Conservation (phyloP, 352 stramenopile species). For the Globisporangium sylvaticum region DNA sequence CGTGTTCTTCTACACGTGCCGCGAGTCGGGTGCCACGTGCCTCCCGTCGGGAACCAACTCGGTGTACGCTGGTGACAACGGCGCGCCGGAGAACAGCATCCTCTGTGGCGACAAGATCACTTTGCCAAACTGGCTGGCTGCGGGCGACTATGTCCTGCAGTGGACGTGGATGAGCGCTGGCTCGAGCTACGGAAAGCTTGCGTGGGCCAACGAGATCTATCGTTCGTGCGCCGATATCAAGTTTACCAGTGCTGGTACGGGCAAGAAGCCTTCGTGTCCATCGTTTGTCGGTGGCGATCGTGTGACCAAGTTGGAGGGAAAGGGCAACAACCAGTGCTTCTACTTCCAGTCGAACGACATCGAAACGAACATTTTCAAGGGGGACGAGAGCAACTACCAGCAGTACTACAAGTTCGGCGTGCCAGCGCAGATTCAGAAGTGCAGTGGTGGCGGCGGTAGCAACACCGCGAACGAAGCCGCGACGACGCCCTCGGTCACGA, state of each 20-base stretch:
- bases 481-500: too few species aligned
- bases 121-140: slow-evolving; percentile 36
- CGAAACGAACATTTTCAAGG: slow-evolving; percentile 30
- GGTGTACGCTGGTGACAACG: slow-evolving; percentile 23
- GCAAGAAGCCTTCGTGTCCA: slow-evolving; percentile 32
- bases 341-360: slow-evolving; percentile 57
- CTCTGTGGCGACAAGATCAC: slow-evolving; percentile 45
- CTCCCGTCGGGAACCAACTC: slow-evolving; percentile 14
- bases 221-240: slow-evolving; percentile 56
- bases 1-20: slow-evolving; percentile 28
- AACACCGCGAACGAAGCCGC: too few species aligned
- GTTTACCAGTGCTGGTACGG: slow-evolving; percentile 30
- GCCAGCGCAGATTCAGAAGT: slow-evolving; percentile 38
- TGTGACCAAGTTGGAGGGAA: slow-evolving; percentile 39
- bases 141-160: slow-evolving; percentile 59
- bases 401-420: slow-evolving; percentile 50
- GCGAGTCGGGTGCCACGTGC: slow-evolving; percentile 22
- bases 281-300: slow-evolving; percentile 51
- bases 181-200: slow-evolving; percentile 45
- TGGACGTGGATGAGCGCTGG: slow-evolving; percentile 49
- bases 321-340: slow-evolving; percentile 37
- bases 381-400: slow-evolving; percentile 27
- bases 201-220: slow-evolving; percentile 37
- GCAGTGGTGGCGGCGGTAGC: slow-evolving; percentile 16
- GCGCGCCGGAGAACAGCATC: slow-evolving; percentile 15